phyloP scores from a whole-genome alignment of 73 alveolate species.

The Uronychia setigera region DNA sequence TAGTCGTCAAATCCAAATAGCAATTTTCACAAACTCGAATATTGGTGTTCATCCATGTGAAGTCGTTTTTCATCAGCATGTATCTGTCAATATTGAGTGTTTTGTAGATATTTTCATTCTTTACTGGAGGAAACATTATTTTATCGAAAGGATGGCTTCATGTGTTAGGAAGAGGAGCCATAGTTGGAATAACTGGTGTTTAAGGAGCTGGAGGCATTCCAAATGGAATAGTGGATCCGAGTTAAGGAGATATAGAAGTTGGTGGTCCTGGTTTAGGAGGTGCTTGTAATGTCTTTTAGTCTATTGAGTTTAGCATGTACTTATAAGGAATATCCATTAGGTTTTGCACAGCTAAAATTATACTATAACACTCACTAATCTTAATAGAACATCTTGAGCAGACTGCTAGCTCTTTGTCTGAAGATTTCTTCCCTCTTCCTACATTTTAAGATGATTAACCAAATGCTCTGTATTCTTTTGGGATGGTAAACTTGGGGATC shows the following conservation, averaged over 20 bases:
- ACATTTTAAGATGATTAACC: slow-evolving; percentile 11
- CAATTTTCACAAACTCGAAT: slow-evolving; percentile 71
- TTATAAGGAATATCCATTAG: slow-evolving; percentile 31
- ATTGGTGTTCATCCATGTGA: slow-evolving; percentile 48
- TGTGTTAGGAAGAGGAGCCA: not conserved
- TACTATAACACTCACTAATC: not conserved
- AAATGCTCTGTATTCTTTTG: slow-evolving; percentile 29
- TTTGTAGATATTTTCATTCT: slow-evolving; percentile 37
- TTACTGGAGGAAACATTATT: slow-evolving; percentile 48
- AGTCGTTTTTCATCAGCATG: slow-evolving; percentile 45
- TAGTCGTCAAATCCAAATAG: slow-evolving; percentile 58
- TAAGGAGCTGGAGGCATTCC: slow-evolving; percentile 1
- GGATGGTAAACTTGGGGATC: slow-evolving; percentile 51
- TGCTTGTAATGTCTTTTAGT: slow-evolving; percentile 15
- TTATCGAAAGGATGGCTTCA: slow-evolving; percentile 28
- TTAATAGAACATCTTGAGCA: slow-evolving; percentile 47
- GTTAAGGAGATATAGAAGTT: slow-evolving; percentile 13
- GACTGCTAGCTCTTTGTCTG: slow-evolving; percentile 31
- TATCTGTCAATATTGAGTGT: slow-evolving; percentile 42
- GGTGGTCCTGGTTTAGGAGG: slow-evolving; percentile 10
- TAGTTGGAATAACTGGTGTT: slow-evolving; percentile 28
- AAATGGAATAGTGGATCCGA: not conserved
- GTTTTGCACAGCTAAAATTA: slow-evolving; percentile 3
- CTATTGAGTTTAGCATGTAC: slow-evolving; percentile 51
- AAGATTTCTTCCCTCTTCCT: slow-evolving; percentile 31